These are phyloP conservation scores for Dendrobium catenatum DNA, from an alignment of 106 monocot genomes.

Conservation along the genomic window DNA sequence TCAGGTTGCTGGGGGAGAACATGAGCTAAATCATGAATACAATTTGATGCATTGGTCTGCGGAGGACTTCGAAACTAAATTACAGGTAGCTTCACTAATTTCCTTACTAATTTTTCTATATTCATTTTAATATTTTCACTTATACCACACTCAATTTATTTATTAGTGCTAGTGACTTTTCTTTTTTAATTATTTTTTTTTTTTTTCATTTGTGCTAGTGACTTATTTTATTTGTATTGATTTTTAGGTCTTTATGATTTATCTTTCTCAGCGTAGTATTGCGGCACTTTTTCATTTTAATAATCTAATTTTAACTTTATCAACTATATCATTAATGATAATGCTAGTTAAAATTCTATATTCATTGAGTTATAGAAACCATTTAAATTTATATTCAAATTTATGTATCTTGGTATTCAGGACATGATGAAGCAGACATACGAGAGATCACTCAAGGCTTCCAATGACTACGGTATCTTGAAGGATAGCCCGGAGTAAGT, in stretches of 20 bases:
- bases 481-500: slow-evolving; percentile 93
- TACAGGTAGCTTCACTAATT: slow-evolving; percentile 48
- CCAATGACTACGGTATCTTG: slow-evolving; percentile 75
- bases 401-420: slow-evolving; percentile 20
- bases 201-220: no score
- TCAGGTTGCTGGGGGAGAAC: slow-evolving; percentile 94
- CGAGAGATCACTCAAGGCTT: slow-evolving; percentile 83
- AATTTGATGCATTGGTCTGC: slow-evolving; percentile 88
- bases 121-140: no score
- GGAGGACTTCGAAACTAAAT: slow-evolving; percentile 93
- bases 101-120: no score
- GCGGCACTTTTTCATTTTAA: not conserved
- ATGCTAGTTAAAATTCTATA: not conserved
- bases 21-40: slow-evolving; percentile 85
- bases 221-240: no score
- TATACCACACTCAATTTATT: no score
- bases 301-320: not conserved
- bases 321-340: not conserved
- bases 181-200: no score
- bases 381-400: not conserved
- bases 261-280: not conserved
- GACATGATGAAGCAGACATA: slow-evolving; percentile 97
- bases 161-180: no score
- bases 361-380: not conserved
- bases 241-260: no score